phyloP scores from a whole-genome alignment of 345 rosid genomes.

The Linum tenue region DNA sequence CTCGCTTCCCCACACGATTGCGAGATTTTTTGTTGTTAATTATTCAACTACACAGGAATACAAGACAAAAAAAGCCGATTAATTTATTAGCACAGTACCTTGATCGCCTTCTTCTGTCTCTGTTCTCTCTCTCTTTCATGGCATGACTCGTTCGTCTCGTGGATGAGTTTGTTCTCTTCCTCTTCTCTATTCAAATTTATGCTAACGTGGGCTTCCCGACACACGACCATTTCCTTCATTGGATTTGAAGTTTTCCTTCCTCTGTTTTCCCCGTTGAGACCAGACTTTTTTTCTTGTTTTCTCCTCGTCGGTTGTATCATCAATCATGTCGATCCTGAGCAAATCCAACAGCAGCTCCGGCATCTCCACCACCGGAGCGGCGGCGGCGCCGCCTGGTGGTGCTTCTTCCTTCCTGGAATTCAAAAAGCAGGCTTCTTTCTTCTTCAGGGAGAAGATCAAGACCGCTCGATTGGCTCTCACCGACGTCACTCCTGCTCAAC shows the following conservation, averaged over 20 bases:
- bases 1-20: too few species aligned
- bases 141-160: not conserved
- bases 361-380: slow-evolving; percentile 19
- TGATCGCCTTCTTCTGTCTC: too few species aligned
- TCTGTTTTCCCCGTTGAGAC: not conserved
- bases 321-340: slow-evolving; percentile 46
- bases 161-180: not conserved
- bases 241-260: not conserved
- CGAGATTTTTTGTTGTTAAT: too few species aligned
- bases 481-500: slow-evolving; percentile 68
- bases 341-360: slow-evolving; percentile 26
- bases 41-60: too few species aligned
- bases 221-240: not conserved
- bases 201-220: not conserved
- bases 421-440: slow-evolving; percentile 89
- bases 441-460: slow-evolving; percentile 85
- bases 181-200: not conserved
- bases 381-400: slow-evolving; percentile 8
- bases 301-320: not conserved
- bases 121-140: too few species aligned
- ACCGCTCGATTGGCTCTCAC: slow-evolving; percentile 84
- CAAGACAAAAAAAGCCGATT: too few species aligned
- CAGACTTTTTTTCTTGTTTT: not conserved
- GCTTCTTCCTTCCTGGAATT: slow-evolving; percentile 54
- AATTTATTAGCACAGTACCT: too few species aligned